These are phyloP conservation scores for Beta lomatogona DNA, from an alignment of 179 eudicot species.

Conservation along the genomic window DNA sequence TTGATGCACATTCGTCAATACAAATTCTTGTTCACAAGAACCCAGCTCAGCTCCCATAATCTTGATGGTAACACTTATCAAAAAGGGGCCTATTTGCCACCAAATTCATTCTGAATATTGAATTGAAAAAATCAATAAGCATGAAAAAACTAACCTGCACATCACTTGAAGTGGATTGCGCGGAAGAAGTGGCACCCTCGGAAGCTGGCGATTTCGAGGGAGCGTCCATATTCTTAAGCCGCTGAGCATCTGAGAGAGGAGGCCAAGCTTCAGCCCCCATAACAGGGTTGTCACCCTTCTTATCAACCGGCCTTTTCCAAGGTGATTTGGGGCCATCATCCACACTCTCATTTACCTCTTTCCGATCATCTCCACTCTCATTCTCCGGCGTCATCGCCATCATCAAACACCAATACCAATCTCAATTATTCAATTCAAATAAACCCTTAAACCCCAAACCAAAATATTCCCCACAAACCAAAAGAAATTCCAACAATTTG, in stretches of 20 bases:
- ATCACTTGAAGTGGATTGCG: slow-evolving; percentile 17
- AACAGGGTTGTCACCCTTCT: slow-evolving; percentile 37
- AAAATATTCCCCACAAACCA: background rate
- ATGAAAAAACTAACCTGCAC: slow-evolving; percentile 26
- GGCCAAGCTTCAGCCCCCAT: slow-evolving; percentile 65
- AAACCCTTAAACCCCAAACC: background rate
- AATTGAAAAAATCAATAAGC: background rate
- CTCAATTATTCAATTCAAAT: background rate
- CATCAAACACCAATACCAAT: background rate
- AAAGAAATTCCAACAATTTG: background rate
- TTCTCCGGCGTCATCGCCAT: slow-evolving; percentile 51
- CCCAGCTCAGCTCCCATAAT: background rate
- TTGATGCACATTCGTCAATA: background rate
- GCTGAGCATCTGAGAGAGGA: slow-evolving; percentile 45
- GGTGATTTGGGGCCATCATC: slow-evolving; percentile 43
- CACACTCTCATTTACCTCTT: slow-evolving; percentile 32
- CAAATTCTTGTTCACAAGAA: background rate
- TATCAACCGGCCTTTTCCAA: slow-evolving; percentile 50
- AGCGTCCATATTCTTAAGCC: slow-evolving; percentile 33
- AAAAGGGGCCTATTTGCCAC: background rate
- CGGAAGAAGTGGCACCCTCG: slow-evolving; percentile 21
- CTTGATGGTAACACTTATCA: background rate
- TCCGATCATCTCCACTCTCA: slow-evolving; percentile 34
- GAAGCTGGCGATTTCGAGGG: slow-evolving; percentile 14
- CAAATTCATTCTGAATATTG: background rate